A percentile compares a stretch with the other conserved stretches of the same genome.
Evolutionary conservation across 306 rosid genomes (phyloP).

Genomic region (Ochetophila trinervis): DNA sequence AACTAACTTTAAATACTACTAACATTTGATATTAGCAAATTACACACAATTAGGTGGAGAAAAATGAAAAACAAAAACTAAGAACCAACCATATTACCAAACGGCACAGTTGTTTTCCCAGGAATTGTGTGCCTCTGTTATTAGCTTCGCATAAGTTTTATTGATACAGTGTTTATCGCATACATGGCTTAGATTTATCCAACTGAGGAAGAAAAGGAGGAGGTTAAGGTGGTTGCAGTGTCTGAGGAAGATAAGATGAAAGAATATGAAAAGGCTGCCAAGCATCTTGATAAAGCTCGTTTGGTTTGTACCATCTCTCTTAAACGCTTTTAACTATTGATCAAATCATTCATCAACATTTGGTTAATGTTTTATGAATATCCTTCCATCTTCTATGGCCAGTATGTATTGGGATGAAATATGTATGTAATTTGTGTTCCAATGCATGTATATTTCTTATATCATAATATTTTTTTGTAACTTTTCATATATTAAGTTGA

Average conservation of each 20-base stretch:
- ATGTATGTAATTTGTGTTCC: neutral
- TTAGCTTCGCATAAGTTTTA: neutral
- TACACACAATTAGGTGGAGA: no score
- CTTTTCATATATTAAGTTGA: neutral
- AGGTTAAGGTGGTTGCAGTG: constrained; percentile 48
- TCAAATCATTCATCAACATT: neutral
- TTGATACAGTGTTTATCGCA: constrained; percentile 9
- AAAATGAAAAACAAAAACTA: no score
- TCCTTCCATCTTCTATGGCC: neutral
- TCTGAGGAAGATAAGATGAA: constrained; percentile 64
- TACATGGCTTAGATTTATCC: constrained; percentile 54
- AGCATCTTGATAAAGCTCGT: constrained; percentile 57
- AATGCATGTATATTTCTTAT: neutral
- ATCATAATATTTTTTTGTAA: neutral
- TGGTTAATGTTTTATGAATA: neutral
- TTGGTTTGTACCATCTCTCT: constrained; percentile 60
- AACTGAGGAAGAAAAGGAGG: constrained; percentile 49
- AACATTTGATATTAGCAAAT: no score
- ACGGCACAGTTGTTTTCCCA: no score
- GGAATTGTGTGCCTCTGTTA: neutral
- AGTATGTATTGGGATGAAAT: neutral
- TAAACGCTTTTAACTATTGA: constrained; percentile 15
- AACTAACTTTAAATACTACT: no score
- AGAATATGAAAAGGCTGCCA: constrained; percentile 73
- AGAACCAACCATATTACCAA: no score